Percentiles rank a stretch among this genome's conserved stretches.
These are phyloP conservation scores for Rhizopus delemar DNA, from an alignment of 371 early-diverging fungal genomes.

Conservation along the genomic window DNA sequence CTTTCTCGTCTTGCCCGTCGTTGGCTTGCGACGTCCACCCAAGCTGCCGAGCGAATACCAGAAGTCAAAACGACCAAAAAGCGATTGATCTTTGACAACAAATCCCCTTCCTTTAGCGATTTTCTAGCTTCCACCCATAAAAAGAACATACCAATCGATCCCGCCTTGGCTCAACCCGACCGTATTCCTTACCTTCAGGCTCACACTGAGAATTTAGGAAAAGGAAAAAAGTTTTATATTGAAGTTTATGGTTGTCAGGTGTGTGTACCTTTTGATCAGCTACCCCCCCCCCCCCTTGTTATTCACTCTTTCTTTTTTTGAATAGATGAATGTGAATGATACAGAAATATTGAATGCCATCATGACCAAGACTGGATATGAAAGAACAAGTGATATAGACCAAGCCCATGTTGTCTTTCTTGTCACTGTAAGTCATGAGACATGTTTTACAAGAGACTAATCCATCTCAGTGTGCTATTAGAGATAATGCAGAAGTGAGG, in stretches of 20 bases:
- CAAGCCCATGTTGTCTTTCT: constrained; percentile 74
- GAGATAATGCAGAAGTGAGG: constrained; percentile 76
- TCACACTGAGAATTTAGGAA: constrained; percentile 40
- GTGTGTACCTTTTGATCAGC: background rate
- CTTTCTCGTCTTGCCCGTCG: background rate
- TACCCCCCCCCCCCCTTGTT: too few species aligned
- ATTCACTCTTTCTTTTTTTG: too few species aligned
- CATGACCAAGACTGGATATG: constrained; percentile 70
- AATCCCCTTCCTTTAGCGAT: constrained; percentile 69
- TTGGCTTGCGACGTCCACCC: background rate
- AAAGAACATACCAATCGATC: constrained; percentile 16
- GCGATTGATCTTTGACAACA: constrained; percentile 66
- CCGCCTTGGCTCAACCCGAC: constrained; percentile 32
- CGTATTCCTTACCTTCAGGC: constrained; percentile 58
- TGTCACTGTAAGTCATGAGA: constrained; percentile 58
- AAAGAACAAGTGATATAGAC: constrained; percentile 53
- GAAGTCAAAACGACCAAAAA: constrained; percentile 19
- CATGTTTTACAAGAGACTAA: too few species aligned
- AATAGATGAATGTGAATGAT: constrained; percentile 76
- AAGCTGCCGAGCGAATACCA: background rate
- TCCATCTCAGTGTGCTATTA: constrained; percentile 64
- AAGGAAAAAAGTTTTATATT: constrained; percentile 60
- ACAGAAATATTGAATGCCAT: constrained; percentile 80
- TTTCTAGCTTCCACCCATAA: constrained; percentile 28
- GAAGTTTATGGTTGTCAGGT: constrained; percentile 83